Percentiles rank a stretch among this genome's conserved stretches.
Evolutionary conservation across 2,329 filamentous ascomycete genomes (phyloP).

Genomic region (Cladophialophora immunda): DNA sequence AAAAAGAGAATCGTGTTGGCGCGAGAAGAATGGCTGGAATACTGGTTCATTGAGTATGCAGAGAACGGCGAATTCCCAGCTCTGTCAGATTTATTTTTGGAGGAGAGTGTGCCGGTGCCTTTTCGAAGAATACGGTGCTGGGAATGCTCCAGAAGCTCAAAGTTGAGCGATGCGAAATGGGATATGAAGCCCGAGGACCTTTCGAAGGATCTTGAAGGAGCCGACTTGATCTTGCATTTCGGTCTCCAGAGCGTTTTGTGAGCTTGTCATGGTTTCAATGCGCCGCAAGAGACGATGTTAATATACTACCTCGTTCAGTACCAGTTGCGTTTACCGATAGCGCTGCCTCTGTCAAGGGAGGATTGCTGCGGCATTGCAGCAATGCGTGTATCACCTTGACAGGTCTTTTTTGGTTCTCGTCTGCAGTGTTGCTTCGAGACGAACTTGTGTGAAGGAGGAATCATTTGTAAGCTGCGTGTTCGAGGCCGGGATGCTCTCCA

Average conservation of each 20-base stretch:
- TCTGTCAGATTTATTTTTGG: background rate
- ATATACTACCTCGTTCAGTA: too few species aligned
- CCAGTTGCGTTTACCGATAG: too few species aligned
- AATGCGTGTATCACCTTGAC: too few species aligned
- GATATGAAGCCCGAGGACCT: background rate
- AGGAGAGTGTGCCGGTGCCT: background rate
- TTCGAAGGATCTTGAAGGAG: background rate
- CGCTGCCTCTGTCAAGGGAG: too few species aligned
- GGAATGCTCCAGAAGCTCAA: constrained; percentile 16
- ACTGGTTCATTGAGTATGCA: constrained; percentile 34
- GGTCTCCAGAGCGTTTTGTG: background rate
- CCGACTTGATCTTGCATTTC: background rate
- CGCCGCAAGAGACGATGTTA: too few species aligned
- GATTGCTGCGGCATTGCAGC: too few species aligned
- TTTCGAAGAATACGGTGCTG: constrained; percentile 22
- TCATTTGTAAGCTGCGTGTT: too few species aligned
- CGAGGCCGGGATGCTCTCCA: too few species aligned
- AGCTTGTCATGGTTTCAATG: background rate
- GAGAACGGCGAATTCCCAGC: background rate
- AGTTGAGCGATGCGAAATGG: background rate
- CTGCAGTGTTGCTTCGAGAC: too few species aligned
- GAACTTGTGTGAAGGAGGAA: too few species aligned
- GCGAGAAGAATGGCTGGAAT: constrained; percentile 55
- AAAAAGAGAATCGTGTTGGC: constrained; percentile 51
- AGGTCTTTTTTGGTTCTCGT: too few species aligned